phyloP scores from a whole-genome alignment of 2,329 filamentous ascomycete genomes.

The Aotearoamyces nothofagi region DNA sequence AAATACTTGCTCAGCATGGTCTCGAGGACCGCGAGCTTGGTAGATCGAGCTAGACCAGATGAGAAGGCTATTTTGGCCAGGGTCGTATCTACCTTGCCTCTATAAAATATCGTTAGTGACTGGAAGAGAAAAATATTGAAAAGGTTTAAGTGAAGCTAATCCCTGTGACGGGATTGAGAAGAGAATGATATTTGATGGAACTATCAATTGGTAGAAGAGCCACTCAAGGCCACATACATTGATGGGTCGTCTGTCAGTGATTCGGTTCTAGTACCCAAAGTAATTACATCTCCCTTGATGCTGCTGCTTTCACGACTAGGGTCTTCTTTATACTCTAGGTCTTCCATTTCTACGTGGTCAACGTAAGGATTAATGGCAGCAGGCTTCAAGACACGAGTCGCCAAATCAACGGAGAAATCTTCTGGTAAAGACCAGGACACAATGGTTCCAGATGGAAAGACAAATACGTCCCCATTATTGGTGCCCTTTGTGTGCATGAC shows the following conservation, averaged over 20 bases:
- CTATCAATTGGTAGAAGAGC: too few relatives aligned
- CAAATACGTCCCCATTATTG: constrained; percentile 73
- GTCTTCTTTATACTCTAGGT: constrained; percentile 77
- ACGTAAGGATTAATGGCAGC: constrained; percentile 65
- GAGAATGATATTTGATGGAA: too few relatives aligned
- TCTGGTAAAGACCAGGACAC: constrained; percentile 83
- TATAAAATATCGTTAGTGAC: constrained; percentile 6
- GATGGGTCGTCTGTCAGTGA: constrained; percentile 25
- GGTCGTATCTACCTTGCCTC: constrained; percentile 36
- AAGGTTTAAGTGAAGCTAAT: too few relatives aligned
- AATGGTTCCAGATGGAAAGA: constrained; percentile 88
- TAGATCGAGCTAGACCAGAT: constrained; percentile 79
- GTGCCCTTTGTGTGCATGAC: constrained; percentile 46
- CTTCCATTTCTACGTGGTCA: constrained; percentile 65
- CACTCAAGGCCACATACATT: not conserved
- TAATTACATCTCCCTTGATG: constrained; percentile 77
- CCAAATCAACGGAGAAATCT: constrained; percentile 52
- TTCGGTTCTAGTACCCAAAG: constrained; percentile 62
- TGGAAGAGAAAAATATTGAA: not conserved
- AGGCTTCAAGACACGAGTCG: constrained; percentile 55
- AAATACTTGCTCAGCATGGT: constrained; percentile 72
- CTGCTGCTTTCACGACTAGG: constrained; percentile 54
- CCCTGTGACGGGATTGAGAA: too few relatives aligned
- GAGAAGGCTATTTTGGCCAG: constrained; percentile 95
- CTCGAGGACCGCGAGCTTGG: constrained; percentile 87